Evolutionary conservation across 306 rosid species (phyloP), one percentile per base, ranked within the genome.

Genomic region (Casuarina glauca): DNA sequence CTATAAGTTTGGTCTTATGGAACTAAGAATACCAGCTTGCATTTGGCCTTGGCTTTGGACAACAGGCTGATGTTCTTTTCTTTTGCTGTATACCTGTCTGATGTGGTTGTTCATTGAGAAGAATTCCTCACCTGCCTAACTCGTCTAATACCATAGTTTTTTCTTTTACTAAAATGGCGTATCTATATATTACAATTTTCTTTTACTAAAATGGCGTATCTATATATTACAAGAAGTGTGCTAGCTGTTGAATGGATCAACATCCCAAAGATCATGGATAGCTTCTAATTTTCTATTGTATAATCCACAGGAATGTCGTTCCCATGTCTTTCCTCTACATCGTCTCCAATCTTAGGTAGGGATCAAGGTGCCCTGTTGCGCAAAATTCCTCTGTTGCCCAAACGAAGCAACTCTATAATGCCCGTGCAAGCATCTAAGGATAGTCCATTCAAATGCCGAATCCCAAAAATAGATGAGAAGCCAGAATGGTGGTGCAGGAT

Each of bases 401-500:
- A 61, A 38, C 84, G 76, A 74, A 38, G 71, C 54, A 69, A 50
- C 70, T 82, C 82, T 76, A 26, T 64, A 43, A 86, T 76, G 50
- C 12, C 76, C 17, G 58, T 78, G 20, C 96, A 79, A 73, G 93
- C 97, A 75, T 84, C 70, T 48, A 80, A 77, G 73, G 84, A 85
- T 69, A 84, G 84, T 72, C 88, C 93, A 10, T 80, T 85, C 35
- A 78, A 90, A 46, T 70, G 79, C 64, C 87, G 88, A 66, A 78
- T 80, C 77, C 88, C 96, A 6, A 73, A 81, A 76, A 79, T 78
- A 54, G 78, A 82, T 49, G 89, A 90, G 88, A 92, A 90, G 83
- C 98, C 97, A 39, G 91, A 88, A 68, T 94, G 98, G 98, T 89
- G 97, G 97, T 89, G 93, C 96, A 90, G 98, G 77, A 88, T 91